Percentiles rank a stretch among this genome's conserved stretches.
Conservation (phyloP, 257 asterid species). For the Anisodus acutangulus region DNA sequence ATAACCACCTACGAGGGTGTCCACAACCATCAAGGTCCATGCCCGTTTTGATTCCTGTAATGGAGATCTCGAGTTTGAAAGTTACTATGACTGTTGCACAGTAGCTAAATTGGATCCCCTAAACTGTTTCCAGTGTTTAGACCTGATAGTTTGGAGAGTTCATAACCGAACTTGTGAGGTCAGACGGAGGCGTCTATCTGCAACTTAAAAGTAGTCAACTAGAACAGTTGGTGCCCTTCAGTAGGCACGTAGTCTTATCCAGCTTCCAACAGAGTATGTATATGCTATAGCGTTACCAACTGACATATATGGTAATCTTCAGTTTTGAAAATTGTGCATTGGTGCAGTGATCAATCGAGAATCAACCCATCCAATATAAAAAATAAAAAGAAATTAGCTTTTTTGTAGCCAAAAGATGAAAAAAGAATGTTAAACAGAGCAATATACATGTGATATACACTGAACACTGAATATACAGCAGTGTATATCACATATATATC, state of each 20-base stretch:
- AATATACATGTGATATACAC: too few species aligned
- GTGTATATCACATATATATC: too few species aligned
- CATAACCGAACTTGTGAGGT: not conserved
- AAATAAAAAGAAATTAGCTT: not conserved
- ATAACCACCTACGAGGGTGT: slow-evolving; percentile 86
- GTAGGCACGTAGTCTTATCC: not conserved
- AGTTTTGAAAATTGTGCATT: not conserved
- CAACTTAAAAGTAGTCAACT: slow-evolving; percentile 17
- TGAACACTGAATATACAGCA: too few species aligned
- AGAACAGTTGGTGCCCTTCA: not conserved
- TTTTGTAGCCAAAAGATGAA: not conserved
- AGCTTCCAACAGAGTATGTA: slow-evolving; percentile 5
- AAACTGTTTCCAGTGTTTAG: slow-evolving; percentile 4
- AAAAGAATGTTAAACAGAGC: too few species aligned
- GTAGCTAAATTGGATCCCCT: not conserved
- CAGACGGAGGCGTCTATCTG: slow-evolving; percentile 12
- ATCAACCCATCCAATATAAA: not conserved
- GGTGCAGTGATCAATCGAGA: not conserved
- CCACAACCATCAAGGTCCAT: slow-evolving; percentile 77
- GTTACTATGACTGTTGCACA: slow-evolving; percentile 4
- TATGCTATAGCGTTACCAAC: not conserved
- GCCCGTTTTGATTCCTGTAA: slow-evolving; percentile 43
- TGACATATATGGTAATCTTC: not conserved
- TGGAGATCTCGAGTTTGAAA: not conserved
- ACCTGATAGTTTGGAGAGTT: not conserved